phyloP scores from a whole-genome alignment of 495 filamentous ascomycete species.

The Aspergillus saccharolyticus region DNA sequence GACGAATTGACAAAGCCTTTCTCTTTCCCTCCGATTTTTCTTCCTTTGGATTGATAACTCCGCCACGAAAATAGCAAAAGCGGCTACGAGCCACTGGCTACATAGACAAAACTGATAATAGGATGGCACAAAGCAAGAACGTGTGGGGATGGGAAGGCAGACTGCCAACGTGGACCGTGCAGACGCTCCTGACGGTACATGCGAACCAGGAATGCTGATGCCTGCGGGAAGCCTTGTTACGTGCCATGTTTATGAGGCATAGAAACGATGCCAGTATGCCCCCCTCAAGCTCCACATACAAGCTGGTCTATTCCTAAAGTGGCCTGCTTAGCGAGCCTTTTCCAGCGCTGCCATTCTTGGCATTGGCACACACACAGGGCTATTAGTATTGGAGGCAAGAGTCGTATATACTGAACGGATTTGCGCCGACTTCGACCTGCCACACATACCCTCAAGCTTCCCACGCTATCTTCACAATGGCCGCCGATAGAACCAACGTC shows the following conservation, averaged over 20 bases:
- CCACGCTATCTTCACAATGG: constrained; percentile 34
- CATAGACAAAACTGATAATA: constrained; percentile 1
- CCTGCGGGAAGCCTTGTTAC: not conserved
- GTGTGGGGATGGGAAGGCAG: constrained; percentile 10
- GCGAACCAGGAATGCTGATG: not conserved
- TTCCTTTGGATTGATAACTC: not conserved
- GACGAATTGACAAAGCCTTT: not conserved
- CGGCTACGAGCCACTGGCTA: constrained; percentile 5
- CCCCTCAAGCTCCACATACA: not conserved
- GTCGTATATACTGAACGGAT: constrained; percentile 12
- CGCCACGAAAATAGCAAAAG: not conserved
- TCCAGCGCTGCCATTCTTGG: constrained; percentile 24
- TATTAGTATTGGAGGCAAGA: constrained; percentile 13
- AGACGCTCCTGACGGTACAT: not conserved
- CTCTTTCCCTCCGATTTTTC: no score
- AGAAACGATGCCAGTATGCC: not conserved
- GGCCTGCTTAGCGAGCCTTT: constrained; percentile 38
- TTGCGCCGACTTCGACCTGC: constrained; percentile 26
- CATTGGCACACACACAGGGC: constrained; percentile 33
- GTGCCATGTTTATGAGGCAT: constrained; percentile 17
- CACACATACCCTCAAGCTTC: constrained; percentile 19
- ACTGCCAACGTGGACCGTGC: constrained; percentile 7
- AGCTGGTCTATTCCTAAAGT: constrained; percentile 31
- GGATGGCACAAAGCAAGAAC: not conserved
- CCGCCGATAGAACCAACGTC: constrained; percentile 54